phyloP scores from a whole-genome alignment of 1,284 basidiomycete genomes.

The Blastosporella zonata region DNA sequence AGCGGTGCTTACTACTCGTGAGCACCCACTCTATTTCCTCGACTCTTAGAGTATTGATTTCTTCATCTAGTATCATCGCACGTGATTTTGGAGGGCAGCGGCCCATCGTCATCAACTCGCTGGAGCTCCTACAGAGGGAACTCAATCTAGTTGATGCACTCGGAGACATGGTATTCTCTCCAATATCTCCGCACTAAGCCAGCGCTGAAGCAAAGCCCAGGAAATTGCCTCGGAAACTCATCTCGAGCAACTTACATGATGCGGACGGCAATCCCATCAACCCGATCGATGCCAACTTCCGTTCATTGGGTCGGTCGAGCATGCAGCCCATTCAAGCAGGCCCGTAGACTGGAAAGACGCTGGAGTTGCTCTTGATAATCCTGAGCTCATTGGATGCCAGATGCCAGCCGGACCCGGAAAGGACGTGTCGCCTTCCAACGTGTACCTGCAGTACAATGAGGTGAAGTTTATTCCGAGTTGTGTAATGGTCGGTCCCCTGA shows the following conservation, averaged over 20 bases:
- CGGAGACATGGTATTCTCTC: conserved; percentile 51
- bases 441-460: conserved; percentile 52
- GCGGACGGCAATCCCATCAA: conserved; percentile 48
- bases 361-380: conserved; percentile 46
- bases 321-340: conserved; percentile 48
- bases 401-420: conserved; percentile 55
- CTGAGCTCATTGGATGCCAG: conserved; percentile 48
- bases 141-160: conserved; percentile 65
- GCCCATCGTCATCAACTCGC: conserved; percentile 44
- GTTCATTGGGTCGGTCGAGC: conserved; percentile 46
- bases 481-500: too few species aligned
- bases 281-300: conserved; percentile 57
- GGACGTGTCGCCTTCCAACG: conserved; percentile 29
- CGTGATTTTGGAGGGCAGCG: too few species aligned
- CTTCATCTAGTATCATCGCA: too few species aligned
- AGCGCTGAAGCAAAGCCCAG: conserved; percentile 24
- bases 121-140: conserved; percentile 48
- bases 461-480: conserved; percentile 34
- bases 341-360: conserved; percentile 62
- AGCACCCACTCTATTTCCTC: too few species aligned
- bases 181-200: neutral
- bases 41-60: too few species aligned
- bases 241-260: conserved; percentile 41
- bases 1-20: too few species aligned
- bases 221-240: conserved; percentile 61